Percentiles rank a stretch among this genome's conserved stretches.
Conservation (phyloP, 2,329 filamentous ascomycete species). For the Penicillium brasilianum region DNA sequence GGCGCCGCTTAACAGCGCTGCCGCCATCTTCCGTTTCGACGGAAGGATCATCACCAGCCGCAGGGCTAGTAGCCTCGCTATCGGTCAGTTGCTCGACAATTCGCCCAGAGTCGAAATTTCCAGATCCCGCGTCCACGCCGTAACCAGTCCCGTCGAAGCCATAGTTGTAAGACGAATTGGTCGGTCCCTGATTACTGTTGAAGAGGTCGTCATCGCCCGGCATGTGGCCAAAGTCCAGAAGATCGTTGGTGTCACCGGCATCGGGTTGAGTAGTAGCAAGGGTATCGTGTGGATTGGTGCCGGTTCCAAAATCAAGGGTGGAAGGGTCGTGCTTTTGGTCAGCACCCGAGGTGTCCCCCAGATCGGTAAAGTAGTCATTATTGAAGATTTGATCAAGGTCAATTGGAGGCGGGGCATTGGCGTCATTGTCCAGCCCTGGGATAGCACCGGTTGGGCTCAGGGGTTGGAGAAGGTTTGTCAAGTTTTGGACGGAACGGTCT, state of each 20-base stretch:
- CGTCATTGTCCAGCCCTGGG: constrained; percentile 64
- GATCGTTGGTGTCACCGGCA: constrained; percentile 43
- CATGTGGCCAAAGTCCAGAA: constrained; percentile 50
- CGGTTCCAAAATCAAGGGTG: constrained; percentile 21
- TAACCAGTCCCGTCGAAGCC: constrained; percentile 39
- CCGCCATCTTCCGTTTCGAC: constrained; percentile 32
- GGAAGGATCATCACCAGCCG: constrained; percentile 40
- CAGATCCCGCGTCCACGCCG: constrained; percentile 26
- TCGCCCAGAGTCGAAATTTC: constrained; percentile 36
- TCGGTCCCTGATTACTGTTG: constrained; percentile 31
- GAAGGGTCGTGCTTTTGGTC: constrained; percentile 34
- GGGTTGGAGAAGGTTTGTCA: constrained; percentile 76
- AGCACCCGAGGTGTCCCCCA: constrained; percentile 39
- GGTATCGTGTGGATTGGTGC: constrained; percentile 25
- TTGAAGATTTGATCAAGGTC: constrained; percentile 65
- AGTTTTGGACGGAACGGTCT: constrained; percentile 73
- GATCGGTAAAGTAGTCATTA: constrained; percentile 60
- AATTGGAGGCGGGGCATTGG: constrained; percentile 51
- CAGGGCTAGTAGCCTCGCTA: constrained; percentile 51
- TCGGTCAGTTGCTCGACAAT: constrained; percentile 52
- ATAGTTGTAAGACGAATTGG: constrained; percentile 39
- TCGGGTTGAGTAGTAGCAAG: constrained; percentile 27
- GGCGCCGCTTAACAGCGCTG: constrained; percentile 39
- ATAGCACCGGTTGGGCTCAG: constrained; percentile 80
- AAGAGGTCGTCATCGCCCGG: constrained; percentile 42